Evolutionary conservation across 768 basidiomycete genomes (phyloP), one percentile per base, ranked within the genome.

Genomic region (Lactifluus echinatus): DNA sequence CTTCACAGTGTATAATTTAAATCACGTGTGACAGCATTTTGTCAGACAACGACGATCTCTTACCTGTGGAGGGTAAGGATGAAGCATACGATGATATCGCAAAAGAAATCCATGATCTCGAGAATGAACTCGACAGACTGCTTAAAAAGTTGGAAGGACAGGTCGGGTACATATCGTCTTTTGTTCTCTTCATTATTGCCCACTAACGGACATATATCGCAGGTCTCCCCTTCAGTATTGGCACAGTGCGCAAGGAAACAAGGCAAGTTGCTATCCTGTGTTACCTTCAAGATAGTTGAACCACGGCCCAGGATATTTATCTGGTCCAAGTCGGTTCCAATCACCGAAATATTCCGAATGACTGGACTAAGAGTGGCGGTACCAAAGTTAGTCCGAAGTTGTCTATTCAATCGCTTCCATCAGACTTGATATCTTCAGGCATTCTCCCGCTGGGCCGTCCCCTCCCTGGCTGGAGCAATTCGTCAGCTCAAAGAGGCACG

Each of bases 401-500:
- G 23, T n/a, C 14, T 24, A 19, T 29, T 36, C n/a, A 24, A 34
- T 8, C 10, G 34, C 19, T 11, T 51, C 54, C 17, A 56, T 46
- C 40, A 42, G 51, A 17, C 52, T 14, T 54, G 46, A 46, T 46
- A 60, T 6, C 17, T 37, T 19, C 66, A 95, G 88, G 80, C 81
- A 26, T 79, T 79, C 63, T 77, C 76, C 14, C 87, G 96, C 21
- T 99, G 85, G 76, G 74, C 83, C 5, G 85, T 93, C 5, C 85
- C 85, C 1, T 76, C 86, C 24, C 78, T 93, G 2, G 80, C 83
- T 56, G 65, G 78, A 4, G 82, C 82, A 29, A 80, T 98, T 50
- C 84, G 91, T 19, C 72, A 82, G 55, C 76, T 96, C 31, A 98
- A 98, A 71, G 96, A 99, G 72, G 93, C 92, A 3, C 82, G 91